phyloP scores from a whole-genome alignment of 1,139 yeast genomes.

The Nakaseomyces sp. region DNA sequence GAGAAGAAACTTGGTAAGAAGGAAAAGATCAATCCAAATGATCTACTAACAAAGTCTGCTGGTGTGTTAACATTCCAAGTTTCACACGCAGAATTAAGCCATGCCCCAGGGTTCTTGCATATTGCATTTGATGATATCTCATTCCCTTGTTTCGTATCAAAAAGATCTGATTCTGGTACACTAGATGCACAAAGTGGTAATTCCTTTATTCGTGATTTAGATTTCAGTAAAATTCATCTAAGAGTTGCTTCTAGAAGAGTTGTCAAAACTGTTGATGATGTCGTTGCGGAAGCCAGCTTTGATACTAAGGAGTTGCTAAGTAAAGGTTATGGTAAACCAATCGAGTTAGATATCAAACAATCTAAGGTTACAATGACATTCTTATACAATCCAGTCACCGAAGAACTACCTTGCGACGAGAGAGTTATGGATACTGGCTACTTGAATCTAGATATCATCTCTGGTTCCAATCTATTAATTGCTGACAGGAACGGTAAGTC shows the following conservation, averaged over 20 bases:
- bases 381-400: slow-evolving; percentile 53
- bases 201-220: slow-evolving; percentile 60
- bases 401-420: slow-evolving; percentile 48
- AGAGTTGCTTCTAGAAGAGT: slow-evolving; percentile 47
- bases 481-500: slow-evolving; percentile 69
- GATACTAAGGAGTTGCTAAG: slow-evolving; percentile 47
- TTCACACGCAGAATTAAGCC: slow-evolving; percentile 40
- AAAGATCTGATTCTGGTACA: slow-evolving; percentile 31
- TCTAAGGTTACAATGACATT: slow-evolving; percentile 41
- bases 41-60: slow-evolving; percentile 46
- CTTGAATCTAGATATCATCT: slow-evolving; percentile 45
- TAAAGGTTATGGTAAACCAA: slow-evolving; percentile 40
- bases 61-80: slow-evolving; percentile 54
- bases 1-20: slow-evolving; percentile 34
- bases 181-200: slow-evolving; percentile 40
- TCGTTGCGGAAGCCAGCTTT: slow-evolving; percentile 42
- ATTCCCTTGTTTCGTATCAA: slow-evolving; percentile 49
- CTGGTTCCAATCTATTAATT: slow-evolving; percentile 45
- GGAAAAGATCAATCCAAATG: slow-evolving; percentile 42
- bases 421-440: slow-evolving; percentile 61
- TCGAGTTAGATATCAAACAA: slow-evolving; percentile 39
- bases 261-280: slow-evolving; percentile 41
- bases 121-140: slow-evolving; percentile 56
- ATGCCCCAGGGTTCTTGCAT: slow-evolving; percentile 46
- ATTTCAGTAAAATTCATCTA: slow-evolving; percentile 47